Evolutionary conservation across 768 basidiomycete species (phyloP).

Genomic region (Podaxis pistillaris): DNA sequence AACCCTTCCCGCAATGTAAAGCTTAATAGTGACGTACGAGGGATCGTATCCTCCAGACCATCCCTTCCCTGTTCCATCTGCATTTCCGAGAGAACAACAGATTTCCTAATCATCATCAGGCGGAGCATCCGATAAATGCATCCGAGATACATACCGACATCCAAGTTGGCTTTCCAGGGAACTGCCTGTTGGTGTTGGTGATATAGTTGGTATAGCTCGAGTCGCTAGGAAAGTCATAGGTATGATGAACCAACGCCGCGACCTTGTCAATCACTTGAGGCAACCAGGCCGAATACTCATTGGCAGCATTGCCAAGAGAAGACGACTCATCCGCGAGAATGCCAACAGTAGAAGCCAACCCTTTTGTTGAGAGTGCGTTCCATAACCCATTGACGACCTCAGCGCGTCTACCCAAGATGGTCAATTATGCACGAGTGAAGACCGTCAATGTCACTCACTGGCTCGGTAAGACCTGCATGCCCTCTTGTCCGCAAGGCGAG

Average conservation of each 20-base stretch:
- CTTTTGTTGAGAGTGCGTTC: conserved; percentile 28
- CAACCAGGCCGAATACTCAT: conserved; percentile 34
- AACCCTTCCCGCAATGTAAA: not conserved
- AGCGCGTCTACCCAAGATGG: conserved; percentile 28
- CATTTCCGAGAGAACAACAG: conserved; percentile 35
- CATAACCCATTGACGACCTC: conserved; percentile 38
- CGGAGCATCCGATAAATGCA: not conserved
- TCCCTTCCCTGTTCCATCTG: conserved; percentile 32
- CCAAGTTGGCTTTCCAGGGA: conserved; percentile 34
- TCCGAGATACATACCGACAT: conserved; percentile 31
- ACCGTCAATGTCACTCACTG: conserved; percentile 26
- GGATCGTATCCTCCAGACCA: conserved; percentile 36
- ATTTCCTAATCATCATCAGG: conserved; percentile 27
- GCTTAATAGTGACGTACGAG: conserved; percentile 21
- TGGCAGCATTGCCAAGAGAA: conserved; percentile 26
- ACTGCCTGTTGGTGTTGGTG: conserved; percentile 24
- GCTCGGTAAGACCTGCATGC: conserved; percentile 39
- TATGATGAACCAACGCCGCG: conserved; percentile 40
- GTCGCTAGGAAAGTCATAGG: conserved; percentile 46
- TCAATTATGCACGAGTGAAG: not conserved
- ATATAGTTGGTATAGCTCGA: conserved; percentile 30
- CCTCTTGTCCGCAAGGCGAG: conserved; percentile 43
- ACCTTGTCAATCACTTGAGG: conserved; percentile 34
- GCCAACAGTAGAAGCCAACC: conserved; percentile 30
- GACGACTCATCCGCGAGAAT: conserved; percentile 44